A percentile compares a stretch with the other conserved stretches of the same genome.
Evolutionary conservation across 768 basidiomycete genomes (phyloP).

Genomic region (Amanita muscaria): DNA sequence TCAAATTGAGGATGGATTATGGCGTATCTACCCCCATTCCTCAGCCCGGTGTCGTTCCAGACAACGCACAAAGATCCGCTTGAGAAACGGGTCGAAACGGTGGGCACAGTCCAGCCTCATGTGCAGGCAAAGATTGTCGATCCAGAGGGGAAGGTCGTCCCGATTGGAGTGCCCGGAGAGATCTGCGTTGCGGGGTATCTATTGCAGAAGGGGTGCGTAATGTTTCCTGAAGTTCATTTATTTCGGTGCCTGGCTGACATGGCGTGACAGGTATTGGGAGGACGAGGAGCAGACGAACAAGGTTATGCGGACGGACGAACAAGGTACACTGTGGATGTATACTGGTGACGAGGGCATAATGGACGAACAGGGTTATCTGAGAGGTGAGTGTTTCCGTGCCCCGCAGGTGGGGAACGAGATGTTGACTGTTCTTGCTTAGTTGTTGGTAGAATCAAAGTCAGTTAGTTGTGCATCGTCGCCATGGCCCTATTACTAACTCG

Average conservation of each 20-base stretch:
- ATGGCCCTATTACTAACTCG: neutral
- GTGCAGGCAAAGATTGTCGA: slow-evolving; percentile 69
- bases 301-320: slow-evolving; percentile 47
- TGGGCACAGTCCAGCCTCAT: slow-evolving; percentile 69
- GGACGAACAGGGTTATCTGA: slow-evolving; percentile 74
- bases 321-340: slow-evolving; percentile 68
- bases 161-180: slow-evolving; percentile 69
- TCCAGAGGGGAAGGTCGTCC: slow-evolving; percentile 48
- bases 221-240: neutral
- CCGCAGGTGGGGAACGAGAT: neutral
- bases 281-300: slow-evolving; percentile 57
- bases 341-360: slow-evolving; percentile 77
- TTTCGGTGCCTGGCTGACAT: slow-evolving; percentile 1
- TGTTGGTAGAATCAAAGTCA: slow-evolving; percentile 69
- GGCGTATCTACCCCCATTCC: no score
- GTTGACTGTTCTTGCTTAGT: slow-evolving; percentile 44
- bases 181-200: slow-evolving; percentile 67
- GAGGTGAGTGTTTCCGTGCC: slow-evolving; percentile 35
- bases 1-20: no score
- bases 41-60: slow-evolving; percentile 81
- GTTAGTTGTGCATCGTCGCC: slow-evolving; percentile 5
- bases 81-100: slow-evolving; percentile 72
- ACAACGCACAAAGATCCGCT: slow-evolving; percentile 61
- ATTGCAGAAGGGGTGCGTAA: slow-evolving; percentile 65
- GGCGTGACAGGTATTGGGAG: slow-evolving; percentile 56